phyloP scores from a whole-genome alignment of 768 basidiomycete species.

The Kwoniella sp. region DNA sequence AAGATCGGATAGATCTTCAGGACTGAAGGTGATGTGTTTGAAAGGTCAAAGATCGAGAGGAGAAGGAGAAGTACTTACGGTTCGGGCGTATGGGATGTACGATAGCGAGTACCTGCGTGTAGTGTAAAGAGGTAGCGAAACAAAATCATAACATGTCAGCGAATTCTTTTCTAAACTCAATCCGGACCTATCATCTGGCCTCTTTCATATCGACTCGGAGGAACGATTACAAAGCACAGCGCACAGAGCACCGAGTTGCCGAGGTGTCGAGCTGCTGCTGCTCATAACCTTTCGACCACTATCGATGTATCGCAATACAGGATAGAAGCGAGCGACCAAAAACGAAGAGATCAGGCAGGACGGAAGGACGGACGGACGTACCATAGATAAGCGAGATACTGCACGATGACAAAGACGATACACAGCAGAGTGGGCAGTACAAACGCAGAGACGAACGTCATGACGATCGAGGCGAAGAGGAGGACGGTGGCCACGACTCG shows the following conservation, averaged over 20 bases:
- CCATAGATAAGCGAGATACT: slow-evolving; percentile 91
- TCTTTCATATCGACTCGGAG: no score
- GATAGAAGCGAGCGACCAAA: neutral
- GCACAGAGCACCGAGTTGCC: no score
- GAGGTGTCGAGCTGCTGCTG: neutral
- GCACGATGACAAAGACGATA: slow-evolving; percentile 75
- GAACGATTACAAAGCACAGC: no score
- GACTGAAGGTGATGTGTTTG: no score
- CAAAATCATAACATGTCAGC: no score
- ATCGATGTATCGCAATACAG: neutral
- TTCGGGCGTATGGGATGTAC: slow-evolving; percentile 88
- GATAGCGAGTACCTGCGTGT: slow-evolving; percentile 52
- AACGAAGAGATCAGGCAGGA: neutral
- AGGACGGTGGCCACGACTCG: slow-evolving; percentile 79
- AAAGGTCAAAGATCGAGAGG: no score
- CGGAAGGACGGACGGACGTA: slow-evolving; percentile 59
- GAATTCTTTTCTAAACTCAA: no score
- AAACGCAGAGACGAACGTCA: slow-evolving; percentile 86
- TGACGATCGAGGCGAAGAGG: slow-evolving; percentile 74
- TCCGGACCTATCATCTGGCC: no score
- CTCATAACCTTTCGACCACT: neutral
- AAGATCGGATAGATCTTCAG: neutral
- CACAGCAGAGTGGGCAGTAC: slow-evolving; percentile 58
- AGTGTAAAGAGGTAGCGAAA: slow-evolving; percentile 44
- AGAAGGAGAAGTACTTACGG: slow-evolving; percentile 28